These are phyloP conservation scores for Conringia planisiliqua DNA, from an alignment of 345 rosid species.

Conservation along the genomic window DNA sequence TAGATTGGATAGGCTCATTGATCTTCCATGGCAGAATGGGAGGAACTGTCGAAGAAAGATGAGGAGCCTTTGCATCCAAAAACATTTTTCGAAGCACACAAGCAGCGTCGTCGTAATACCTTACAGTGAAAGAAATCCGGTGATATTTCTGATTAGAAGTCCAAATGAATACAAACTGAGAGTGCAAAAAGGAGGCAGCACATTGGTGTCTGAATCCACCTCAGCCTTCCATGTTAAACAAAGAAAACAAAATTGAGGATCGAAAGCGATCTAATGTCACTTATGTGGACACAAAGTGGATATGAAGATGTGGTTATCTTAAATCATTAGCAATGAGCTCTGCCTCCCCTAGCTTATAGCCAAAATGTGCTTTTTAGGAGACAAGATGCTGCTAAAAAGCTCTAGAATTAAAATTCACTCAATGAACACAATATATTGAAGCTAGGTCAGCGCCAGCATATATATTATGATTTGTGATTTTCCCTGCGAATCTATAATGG, in stretches of 20 bases:
- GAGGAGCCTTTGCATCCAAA: constrained; percentile 99
- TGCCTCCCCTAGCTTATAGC: constrained; percentile 10
- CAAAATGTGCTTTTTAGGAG: background rate
- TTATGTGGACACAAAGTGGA: background rate
- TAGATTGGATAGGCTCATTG: constrained; percentile 70
- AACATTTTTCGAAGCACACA: constrained; percentile 95
- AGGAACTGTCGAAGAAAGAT: constrained; percentile 87
- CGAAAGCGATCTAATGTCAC: background rate
- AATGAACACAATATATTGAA: background rate
- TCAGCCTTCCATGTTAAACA: constrained; percentile 2
- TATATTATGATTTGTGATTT: background rate
- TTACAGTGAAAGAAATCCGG: constrained; percentile 24
- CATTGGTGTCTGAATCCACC: background rate
- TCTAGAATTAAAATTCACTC: background rate
- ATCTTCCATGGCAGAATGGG: constrained; percentile 92
- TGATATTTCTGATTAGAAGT: constrained; percentile 10
- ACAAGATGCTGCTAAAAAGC: background rate
- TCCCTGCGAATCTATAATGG: background rate
- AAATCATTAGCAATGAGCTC: background rate
- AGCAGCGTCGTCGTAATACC: constrained; percentile 98
- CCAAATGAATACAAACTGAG: background rate
- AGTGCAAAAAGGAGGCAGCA: background rate
- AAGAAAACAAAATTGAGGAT: background rate
- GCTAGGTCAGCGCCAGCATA: background rate
- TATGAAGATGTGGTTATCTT: background rate